Evolutionary conservation across 2,329 filamentous ascomycete genomes (phyloP), one percentile per base, ranked within the genome.

Genomic region (Shiraia sp.): DNA sequence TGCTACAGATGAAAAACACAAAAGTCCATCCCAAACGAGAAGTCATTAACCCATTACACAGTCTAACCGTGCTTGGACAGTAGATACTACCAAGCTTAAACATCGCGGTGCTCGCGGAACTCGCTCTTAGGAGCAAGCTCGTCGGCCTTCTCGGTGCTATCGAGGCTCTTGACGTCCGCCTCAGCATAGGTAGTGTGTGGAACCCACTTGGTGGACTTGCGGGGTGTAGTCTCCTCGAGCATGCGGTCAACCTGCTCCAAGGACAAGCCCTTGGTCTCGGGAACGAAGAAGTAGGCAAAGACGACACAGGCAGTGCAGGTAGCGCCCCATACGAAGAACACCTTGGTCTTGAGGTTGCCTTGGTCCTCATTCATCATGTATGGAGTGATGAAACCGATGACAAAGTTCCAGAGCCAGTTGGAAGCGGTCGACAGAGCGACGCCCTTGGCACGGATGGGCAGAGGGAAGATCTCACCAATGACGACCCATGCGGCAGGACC

Each of bases 381-480:
- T 0, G 90, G 89, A 0, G 86, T 90, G 34, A 63, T 56, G 40
- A 62, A 61, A 23, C 61, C 54, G 36, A 68, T 68, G 68, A 78
- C 72, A 70, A 85, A 89, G 76, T 90, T 93, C 88, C 88, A 93
- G 50, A 93, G 80, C 89, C 89, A 95, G 81, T 95, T 95, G 66
- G 85, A 90, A 47, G 90, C 87, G 7, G 90, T 95, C 28, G 89
- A 91, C 31, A 95, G 79, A 59, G 81, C 89, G 46, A 95, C 89
- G 75, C 90, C 90, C 55, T 88, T 87, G 28, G 90, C 87, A 62
- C 90, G 87, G 72, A 95, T 92, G 48, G 88, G 88, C 39, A 95
- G 82, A 43, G 90, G 89, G 82, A 87, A 95, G 72, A 93, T 87
- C 76, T 96, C 90, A 66, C 90, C 90, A 61, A 93, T 91, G 57